Conservation (phyloP, 306 rosid species). For the Cucumis cinereus region DNA sequence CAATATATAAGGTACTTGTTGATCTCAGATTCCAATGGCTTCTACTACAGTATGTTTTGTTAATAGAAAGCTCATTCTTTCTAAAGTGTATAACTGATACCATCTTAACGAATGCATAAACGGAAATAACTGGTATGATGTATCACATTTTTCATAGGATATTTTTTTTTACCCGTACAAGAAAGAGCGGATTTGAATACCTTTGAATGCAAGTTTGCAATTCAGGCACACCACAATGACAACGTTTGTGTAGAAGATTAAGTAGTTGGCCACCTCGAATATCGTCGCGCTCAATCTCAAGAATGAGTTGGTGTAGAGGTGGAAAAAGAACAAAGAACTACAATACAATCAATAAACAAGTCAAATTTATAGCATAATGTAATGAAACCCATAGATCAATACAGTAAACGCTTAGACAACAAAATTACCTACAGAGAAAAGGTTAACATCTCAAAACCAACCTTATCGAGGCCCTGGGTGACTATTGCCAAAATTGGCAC, state of each 20-base stretch:
- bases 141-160: not conserved
- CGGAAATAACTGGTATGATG: not conserved
- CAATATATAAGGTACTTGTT: not conserved
- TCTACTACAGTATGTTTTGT: not conserved
- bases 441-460: constrained; percentile 1
- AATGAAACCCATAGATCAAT: not conserved
- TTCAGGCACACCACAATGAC: constrained; percentile 97
- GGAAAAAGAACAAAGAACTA: constrained; percentile 87
- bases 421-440: constrained; percentile 1
- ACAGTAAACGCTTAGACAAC: not conserved
- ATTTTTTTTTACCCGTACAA: not conserved
- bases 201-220: constrained; percentile 90
- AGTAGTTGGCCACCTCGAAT: constrained; percentile 87
- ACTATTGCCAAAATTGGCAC: constrained; percentile 79
- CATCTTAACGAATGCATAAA: not conserved
- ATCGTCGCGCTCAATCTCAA: constrained; percentile 81
- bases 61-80: not conserved
- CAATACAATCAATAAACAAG: not conserved
- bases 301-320: constrained; percentile 61
- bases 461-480: constrained; percentile 89
- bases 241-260: constrained; percentile 68
- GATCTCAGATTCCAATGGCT: not conserved
- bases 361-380: not conserved
- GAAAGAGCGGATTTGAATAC: constrained; percentile 23
- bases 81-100: not conserved